Evolutionary conservation across 768 basidiomycete genomes (phyloP).

Genomic region (Paxillus ammoniavirescens): DNA sequence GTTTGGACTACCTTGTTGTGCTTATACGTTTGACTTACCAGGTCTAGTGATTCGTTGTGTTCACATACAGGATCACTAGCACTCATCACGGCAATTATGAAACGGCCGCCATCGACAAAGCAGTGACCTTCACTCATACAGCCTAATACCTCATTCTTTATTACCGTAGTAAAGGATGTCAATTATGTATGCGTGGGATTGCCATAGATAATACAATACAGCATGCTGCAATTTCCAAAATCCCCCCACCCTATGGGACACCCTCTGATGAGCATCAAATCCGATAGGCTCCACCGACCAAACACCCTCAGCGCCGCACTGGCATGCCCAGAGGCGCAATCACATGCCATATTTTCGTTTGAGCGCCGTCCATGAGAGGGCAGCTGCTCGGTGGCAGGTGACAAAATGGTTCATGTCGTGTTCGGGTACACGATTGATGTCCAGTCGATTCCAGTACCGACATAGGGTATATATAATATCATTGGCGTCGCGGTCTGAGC

Average conservation of each 20-base stretch:
- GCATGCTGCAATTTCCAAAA: conserved; percentile 16
- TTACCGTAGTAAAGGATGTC: not conserved
- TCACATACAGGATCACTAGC: not conserved
- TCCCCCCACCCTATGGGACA: conserved; percentile 15
- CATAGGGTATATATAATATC: conserved; percentile 72
- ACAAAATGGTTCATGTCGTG: conserved; percentile 83
- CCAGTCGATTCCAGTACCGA: conserved; percentile 78
- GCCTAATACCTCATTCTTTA: conserved; percentile 7
- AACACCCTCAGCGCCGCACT: conserved; percentile 1
- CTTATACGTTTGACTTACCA: not conserved
- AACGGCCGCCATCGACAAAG: not conserved
- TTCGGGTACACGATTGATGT: conserved; percentile 84
- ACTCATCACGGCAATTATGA: not conserved
- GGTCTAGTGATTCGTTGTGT: conserved; percentile 3
- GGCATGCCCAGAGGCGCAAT: conserved; percentile 6
- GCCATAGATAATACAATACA: conserved; percentile 23
- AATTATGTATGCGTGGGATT: conserved; percentile 10
- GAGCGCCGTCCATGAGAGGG: conserved; percentile 71
- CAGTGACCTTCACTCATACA: not conserved
- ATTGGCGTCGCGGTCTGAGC: conserved; percentile 68
- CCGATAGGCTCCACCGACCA: conserved; percentile 25
- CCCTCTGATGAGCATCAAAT: conserved; percentile 22
- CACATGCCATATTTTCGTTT: conserved; percentile 71
- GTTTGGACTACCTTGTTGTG: conserved; percentile 8
- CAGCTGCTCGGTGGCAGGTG: conserved; percentile 53